Evolutionary conservation across 2,329 filamentous ascomycete genomes (phyloP), one percentile per base, ranked within the genome.

Genomic region (Trichoderma sp.): DNA sequence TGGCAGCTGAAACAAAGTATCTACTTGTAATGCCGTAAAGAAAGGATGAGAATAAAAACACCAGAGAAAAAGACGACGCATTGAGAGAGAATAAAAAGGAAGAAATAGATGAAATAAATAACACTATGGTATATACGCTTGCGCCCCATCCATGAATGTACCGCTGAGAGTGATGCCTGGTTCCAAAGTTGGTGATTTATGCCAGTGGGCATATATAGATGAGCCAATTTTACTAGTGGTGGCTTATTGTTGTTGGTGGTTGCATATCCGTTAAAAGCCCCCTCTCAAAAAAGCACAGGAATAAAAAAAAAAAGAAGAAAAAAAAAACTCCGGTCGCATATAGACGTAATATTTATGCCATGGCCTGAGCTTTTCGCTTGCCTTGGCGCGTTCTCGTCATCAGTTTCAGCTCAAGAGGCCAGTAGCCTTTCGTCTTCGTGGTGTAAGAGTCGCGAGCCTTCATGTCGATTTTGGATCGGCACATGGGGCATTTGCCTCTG

Each of bases 401-500:
- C 55, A 90, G 74, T 79, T 90, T 90, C 68, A 91, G 79, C 76
- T 90, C 85, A 5, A 91, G 82, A 5, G 84, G 83, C 77, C 86
- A 90, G 69, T 80, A 84, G 1, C 86, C 85, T 66, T 85, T 88
- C 0, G 81, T 82, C 73, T 83, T 85, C 30, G 74, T 74, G 7
- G 75, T 81, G 68, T 84, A 83, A 24, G 76, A 71, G 26, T 75
- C 78, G 61, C 80, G 80, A 5, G 80, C 73, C 70, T 82, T 83
- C 52, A 81, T 80, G 66, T 87, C 86, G 54, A 90, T 82, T 68
- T 86, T 86, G 56, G 87, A 82, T 37, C 89, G 83, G 76, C 89
- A 91, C 71, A 91, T 89, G 0, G 89, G 89, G 69, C 89, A 91
- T 66, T 85, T 84, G 59, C 85, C 85, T 68, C 83, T 85, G n/a